phyloP scores from a whole-genome alignment of 768 basidiomycete species.

The Rhodotorula diobovata region DNA sequence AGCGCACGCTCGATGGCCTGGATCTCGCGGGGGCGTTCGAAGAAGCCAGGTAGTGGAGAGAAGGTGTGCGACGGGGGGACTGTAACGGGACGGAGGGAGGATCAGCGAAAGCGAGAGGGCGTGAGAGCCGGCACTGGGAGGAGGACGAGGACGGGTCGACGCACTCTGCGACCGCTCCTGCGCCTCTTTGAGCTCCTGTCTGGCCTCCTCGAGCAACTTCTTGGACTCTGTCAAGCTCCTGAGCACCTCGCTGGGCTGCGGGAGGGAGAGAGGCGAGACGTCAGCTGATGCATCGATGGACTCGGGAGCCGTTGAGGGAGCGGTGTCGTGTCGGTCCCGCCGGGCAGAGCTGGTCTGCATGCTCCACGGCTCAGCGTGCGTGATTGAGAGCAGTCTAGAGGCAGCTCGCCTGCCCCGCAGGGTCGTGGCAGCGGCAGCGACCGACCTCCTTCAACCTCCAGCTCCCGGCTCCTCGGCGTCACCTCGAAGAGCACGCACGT shows the following conservation, averaged over 20 bases:
- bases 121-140: too few species aligned
- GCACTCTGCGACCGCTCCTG: constrained; percentile 58
- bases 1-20: constrained; percentile 58
- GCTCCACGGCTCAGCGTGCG: too few species aligned
- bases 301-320: too few species aligned
- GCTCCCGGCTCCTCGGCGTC: not conserved
- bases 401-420: too few species aligned
- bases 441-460: not conserved
- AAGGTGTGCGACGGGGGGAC: constrained; percentile 58
- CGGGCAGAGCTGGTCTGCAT: too few species aligned
- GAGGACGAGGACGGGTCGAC: not conserved
- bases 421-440: too few species aligned
- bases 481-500: constrained; percentile 53
- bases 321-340: too few species aligned
- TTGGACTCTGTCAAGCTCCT: constrained; percentile 74
- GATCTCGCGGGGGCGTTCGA: constrained; percentile 63
- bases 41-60: constrained; percentile 68
- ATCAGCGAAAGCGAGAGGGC: constrained; percentile 11
- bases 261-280: not conserved
- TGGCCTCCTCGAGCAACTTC: constrained; percentile 69
- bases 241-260: constrained; percentile 70
- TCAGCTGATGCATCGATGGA: too few species aligned
- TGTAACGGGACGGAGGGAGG: constrained; percentile 57
- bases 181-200: constrained; percentile 66
- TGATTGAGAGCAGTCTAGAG: too few species aligned